These are phyloP conservation scores for Metschnikowia matae DNA, from an alignment of 805 yeast species.

Conservation along the genomic window DNA sequence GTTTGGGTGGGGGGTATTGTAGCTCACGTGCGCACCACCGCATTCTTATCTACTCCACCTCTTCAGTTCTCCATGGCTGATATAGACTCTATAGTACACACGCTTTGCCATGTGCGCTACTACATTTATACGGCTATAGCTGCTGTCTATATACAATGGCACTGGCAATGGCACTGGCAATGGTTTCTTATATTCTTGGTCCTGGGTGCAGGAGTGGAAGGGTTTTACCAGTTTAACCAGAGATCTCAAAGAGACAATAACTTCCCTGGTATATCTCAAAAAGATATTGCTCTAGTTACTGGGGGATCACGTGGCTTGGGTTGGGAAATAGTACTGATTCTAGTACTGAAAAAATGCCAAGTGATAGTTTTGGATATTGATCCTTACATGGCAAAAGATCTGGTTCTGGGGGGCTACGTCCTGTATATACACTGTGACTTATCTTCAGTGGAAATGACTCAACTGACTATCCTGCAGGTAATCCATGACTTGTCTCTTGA, in stretches of 20 bases:
- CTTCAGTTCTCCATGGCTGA: not conserved
- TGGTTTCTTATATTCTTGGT: not conserved
- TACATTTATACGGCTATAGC: not conserved
- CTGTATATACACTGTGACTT: constrained; percentile 25
- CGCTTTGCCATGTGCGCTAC: not conserved
- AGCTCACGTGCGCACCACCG: not conserved
- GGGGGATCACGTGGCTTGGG: constrained; percentile 57
- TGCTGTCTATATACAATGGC: not conserved
- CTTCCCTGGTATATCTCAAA: not conserved
- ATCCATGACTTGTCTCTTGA: constrained; percentile 3
- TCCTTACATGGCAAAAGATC: not conserved
- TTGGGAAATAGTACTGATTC: constrained; percentile 27
- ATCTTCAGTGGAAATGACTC: constrained; percentile 15
- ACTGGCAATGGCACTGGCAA: not conserved
- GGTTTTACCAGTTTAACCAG: not conserved
- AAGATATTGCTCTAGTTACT: constrained; percentile 36
- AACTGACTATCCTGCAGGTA: constrained; percentile 13
- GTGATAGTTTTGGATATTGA: constrained; percentile 32
- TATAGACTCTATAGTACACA: not conserved
- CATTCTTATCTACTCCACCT: not conserved
- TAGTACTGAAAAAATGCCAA: constrained; percentile 17
- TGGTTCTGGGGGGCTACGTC: constrained; percentile 16
- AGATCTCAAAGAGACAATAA: not conserved
- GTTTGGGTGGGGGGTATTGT: not conserved
- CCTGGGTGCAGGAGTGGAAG: not conserved